Evolutionary conservation across 139 green algal genomes (phyloP).

Genomic region (Chlamydomonas eustigma): DNA sequence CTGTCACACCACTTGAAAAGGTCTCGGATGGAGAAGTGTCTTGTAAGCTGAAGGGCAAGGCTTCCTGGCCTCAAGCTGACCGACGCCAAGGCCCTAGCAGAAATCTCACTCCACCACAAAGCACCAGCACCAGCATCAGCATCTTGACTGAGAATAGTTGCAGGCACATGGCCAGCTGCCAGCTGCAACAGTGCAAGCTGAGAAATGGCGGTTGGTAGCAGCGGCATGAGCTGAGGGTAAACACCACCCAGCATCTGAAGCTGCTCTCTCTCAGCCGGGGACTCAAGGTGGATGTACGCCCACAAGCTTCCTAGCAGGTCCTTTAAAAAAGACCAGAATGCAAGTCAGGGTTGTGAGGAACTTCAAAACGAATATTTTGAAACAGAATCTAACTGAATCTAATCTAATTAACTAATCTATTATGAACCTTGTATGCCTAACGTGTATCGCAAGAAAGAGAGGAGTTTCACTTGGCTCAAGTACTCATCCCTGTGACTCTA

Average conservation of each 20-base stretch:
- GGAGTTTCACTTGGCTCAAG: too few species aligned
- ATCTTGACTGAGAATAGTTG: background rate
- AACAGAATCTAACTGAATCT: too few species aligned
- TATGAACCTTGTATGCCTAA: too few species aligned
- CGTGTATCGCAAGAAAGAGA: too few species aligned
- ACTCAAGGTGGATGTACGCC: conserved; percentile 54
- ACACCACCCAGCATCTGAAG: conserved; percentile 54
- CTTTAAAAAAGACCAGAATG: conserved; percentile 17
- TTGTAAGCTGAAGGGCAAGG: conserved; percentile 51
- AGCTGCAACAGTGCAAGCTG: conserved; percentile 53
- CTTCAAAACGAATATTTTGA: too few species aligned
- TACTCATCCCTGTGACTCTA: too few species aligned
- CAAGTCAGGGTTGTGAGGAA: background rate
- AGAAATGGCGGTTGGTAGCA: conserved; percentile 63
- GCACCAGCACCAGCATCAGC: too few species aligned
- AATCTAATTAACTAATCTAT: too few species aligned
- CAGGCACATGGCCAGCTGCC: conserved; percentile 41
- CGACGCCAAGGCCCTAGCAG: conserved; percentile 33
- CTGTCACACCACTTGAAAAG: conserved; percentile 79
- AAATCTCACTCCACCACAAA: conserved; percentile 25
- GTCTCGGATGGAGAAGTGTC: conserved; percentile 72
- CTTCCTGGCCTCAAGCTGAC: conserved; percentile 47
- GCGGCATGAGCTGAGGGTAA: conserved; percentile 54
- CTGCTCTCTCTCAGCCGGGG: conserved; percentile 63
- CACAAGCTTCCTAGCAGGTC: conserved; percentile 78